phyloP scores from a whole-genome alignment of 441 rosid genomes.

The Geranium incanum region DNA sequence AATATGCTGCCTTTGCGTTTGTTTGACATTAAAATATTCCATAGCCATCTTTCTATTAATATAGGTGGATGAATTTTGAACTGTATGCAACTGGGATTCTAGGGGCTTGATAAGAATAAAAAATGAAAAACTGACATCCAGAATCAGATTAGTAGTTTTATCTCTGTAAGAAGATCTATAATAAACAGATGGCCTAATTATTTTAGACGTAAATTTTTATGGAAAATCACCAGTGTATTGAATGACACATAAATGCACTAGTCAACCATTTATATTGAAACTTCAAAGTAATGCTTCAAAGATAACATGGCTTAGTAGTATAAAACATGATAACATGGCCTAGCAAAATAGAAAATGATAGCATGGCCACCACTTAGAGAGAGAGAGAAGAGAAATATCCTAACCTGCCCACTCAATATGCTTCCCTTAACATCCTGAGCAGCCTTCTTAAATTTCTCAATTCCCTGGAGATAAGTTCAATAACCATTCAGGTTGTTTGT shows the following conservation, averaged over 20 bases:
- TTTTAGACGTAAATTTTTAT: neutral
- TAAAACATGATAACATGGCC: neutral
- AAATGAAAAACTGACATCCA: neutral
- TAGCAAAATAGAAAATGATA: neutral
- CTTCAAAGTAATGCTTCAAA: slow-evolving; percentile 3
- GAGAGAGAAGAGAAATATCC: slow-evolving; percentile 12
- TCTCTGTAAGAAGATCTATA: neutral
- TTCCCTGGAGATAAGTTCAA: slow-evolving; percentile 49
- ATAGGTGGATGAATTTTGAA: neutral
- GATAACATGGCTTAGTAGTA: neutral
- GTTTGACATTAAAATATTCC: neutral
- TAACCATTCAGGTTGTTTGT: slow-evolving; percentile 10
- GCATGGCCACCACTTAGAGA: neutral
- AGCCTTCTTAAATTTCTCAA: slow-evolving; percentile 90
- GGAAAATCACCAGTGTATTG: neutral
- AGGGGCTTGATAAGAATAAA: neutral
- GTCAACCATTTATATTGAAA: slow-evolving; percentile 2
- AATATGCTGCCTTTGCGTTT: neutral
- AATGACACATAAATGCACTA: slow-evolving; percentile 1
- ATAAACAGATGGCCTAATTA: neutral
- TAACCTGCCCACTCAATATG: slow-evolving; percentile 69
- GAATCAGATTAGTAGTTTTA: neutral
- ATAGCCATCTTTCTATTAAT: neutral
- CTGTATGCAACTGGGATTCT: no score
- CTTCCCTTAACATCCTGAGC: slow-evolving; percentile 73